A percentile compares a stretch with the other conserved stretches of the same genome.
Conservation (phyloP, 768 basidiomycete species). For the Rhodotorula graminis region DNA sequence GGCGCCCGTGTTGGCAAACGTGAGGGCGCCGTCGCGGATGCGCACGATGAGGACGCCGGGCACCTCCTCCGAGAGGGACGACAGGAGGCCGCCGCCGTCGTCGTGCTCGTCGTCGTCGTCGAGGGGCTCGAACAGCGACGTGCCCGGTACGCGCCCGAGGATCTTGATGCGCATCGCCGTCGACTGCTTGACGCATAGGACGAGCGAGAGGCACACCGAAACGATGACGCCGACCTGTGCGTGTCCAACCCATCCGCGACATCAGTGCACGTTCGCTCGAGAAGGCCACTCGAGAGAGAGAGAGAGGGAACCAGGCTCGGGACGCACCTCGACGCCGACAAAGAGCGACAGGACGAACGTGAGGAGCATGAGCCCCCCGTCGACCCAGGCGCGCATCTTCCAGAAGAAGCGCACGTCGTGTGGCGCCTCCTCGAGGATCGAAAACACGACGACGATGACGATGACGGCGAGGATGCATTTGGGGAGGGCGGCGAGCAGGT, state of each 20-base stretch:
- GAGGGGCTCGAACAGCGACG: conserved; percentile 82
- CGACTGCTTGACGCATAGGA: conserved; percentile 83
- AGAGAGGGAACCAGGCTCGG: background rate
- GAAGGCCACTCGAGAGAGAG: background rate
- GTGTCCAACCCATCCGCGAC: no score
- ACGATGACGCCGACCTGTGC: conserved; percentile 71
- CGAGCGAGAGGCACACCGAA: conserved; percentile 76
- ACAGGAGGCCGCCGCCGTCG: conserved; percentile 13
- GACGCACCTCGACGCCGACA: conserved; percentile 73
- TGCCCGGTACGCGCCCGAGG: conserved; percentile 82
- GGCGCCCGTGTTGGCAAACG: conserved; percentile 94
- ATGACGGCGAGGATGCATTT: conserved; percentile 84
- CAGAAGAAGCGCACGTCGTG: conserved; percentile 61
- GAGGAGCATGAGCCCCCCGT: conserved; percentile 75
- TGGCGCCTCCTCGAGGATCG: conserved; percentile 73
- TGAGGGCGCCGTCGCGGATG: conserved; percentile 73
- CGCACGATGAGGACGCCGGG: conserved; percentile 80
- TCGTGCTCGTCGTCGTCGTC: conserved; percentile 78
- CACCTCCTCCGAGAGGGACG: conserved; percentile 50
- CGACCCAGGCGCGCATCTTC: conserved; percentile 80
- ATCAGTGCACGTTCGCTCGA: background rate
- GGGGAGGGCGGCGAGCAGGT: conserved; percentile 76
- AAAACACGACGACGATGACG: conserved; percentile 56
- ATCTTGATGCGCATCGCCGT: conserved; percentile 87
- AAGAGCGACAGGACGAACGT: conserved; percentile 84